A percentile compares a stretch with the other conserved stretches of the same genome.
Conservation (phyloP, 2,329 filamentous ascomycete genomes). For the Pseudogymnoascus sp. region DNA sequence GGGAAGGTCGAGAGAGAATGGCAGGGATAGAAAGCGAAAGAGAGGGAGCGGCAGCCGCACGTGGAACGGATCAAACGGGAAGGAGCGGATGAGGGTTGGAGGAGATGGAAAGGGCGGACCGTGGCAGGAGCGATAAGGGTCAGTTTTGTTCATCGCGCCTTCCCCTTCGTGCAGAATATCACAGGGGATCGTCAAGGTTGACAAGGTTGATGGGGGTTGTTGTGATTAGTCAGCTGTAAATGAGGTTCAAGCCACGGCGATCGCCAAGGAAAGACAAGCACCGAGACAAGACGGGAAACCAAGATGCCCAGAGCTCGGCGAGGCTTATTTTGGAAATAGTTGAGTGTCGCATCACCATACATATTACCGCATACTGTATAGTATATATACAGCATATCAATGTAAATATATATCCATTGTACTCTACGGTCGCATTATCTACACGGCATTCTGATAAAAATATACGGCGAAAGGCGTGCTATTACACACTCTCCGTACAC, state of each 20-base stretch:
- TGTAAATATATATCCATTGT: neutral
- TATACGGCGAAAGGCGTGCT: neutral
- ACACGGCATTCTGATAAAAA: neutral
- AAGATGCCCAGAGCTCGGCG: neutral
- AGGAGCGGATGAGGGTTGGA: neutral
- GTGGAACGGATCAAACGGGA: neutral
- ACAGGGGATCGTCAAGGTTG: neutral
- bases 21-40: neutral
- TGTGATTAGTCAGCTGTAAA: neutral
- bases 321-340: neutral
- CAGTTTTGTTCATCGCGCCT: neutral
- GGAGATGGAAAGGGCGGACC: neutral
- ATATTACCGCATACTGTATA: neutral
- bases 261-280: slow-evolving; percentile 2
- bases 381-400: too few relatives aligned
- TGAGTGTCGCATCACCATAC: neutral
- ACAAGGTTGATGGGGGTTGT: neutral
- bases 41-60: neutral
- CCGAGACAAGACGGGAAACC: neutral
- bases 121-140: neutral
- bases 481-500: neutral
- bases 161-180: neutral
- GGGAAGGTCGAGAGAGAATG: neutral
- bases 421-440: neutral
- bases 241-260: neutral